A percentile compares a stretch with the other conserved stretches of the same genome.
Evolutionary conservation across 495 filamentous ascomycete species (phyloP).

Genomic region (Durotheca rogersii): DNA sequence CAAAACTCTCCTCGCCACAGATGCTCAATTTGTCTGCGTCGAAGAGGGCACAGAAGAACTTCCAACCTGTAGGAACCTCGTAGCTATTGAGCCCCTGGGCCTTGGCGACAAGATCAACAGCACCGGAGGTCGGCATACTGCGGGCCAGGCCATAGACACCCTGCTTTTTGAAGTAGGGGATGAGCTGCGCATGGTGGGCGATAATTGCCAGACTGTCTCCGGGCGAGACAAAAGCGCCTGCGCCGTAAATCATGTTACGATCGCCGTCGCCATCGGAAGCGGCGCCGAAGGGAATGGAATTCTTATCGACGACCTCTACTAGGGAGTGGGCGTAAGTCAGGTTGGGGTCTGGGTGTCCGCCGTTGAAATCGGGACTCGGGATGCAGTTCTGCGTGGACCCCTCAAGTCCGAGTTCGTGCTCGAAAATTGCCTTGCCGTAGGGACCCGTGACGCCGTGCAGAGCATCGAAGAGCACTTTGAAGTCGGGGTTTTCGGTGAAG

Average conservation of each 20-base stretch:
- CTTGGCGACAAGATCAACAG: conserved; percentile 92
- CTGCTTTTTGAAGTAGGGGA: conserved; percentile 96
- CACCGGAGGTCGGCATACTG: conserved; percentile 94
- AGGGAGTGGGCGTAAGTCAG: conserved; percentile 96
- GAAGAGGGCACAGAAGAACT: conserved; percentile 99
- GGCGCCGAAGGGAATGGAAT: conserved; percentile 90
- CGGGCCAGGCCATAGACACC: conserved; percentile 93
- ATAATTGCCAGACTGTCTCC: conserved; percentile 98
- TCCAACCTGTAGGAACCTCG: conserved; percentile 98
- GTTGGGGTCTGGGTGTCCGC: conserved; percentile 97
- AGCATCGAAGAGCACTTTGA: conserved; percentile 95
- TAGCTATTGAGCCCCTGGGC: conserved; percentile 90
- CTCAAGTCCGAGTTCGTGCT: conserved; percentile 82
- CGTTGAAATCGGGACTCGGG: conserved; percentile 90
- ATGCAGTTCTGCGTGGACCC: conserved; percentile 90
- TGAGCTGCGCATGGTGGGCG: conserved; percentile 89
- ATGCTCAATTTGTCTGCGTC: conserved; percentile 97
- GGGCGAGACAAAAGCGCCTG: conserved; percentile 92
- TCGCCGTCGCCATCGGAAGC: conserved; percentile 96
- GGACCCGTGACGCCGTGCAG: conserved; percentile 93
- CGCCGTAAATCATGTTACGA: conserved; percentile 99
- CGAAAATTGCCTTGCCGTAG: conserved; percentile 92
- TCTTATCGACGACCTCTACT: conserved; percentile 89
- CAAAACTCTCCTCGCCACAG: conserved; percentile 97
- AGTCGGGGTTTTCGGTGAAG: conserved; percentile 78